Percentiles rank a stretch among this genome's conserved stretches.
These are phyloP conservation scores for Tolypocladium album DNA, from an alignment of 2,329 filamentous ascomycete genomes.

Conservation along the genomic window DNA sequence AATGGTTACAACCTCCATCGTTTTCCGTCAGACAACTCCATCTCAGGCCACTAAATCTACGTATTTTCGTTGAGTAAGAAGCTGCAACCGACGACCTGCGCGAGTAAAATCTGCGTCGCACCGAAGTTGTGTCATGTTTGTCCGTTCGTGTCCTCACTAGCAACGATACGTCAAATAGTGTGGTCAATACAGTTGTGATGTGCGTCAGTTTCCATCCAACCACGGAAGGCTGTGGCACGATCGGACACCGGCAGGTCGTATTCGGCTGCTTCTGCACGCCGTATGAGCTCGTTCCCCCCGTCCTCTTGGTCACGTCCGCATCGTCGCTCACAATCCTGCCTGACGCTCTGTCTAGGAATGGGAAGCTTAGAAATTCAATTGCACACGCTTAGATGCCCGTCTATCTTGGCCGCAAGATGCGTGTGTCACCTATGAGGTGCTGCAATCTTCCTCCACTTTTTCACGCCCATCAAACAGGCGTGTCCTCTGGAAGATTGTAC, in stretches of 20 bases:
- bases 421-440: background rate
- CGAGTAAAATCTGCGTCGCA: background rate
- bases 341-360: background rate
- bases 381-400: background rate
- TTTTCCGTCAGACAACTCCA: slow-evolving; percentile 20
- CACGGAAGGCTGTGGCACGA: background rate
- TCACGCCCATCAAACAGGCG: background rate
- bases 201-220: background rate
- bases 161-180: background rate
- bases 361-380: background rate
- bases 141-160: background rate
- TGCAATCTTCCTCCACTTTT: background rate
- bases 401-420: background rate
- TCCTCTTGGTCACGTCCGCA: background rate
- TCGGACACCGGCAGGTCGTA: background rate
- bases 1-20: slow-evolving; percentile 7
- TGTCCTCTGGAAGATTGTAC: background rate
- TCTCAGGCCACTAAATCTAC: slow-evolving; percentile 19
- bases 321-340: background rate
- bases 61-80: background rate
- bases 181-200: background rate
- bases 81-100: background rate
- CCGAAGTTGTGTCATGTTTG: background rate
- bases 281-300: background rate
- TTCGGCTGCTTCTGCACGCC: background rate